Conservation (phyloP, 192 early-diverging fungal genomes). For the Podila clonocystis region DNA sequence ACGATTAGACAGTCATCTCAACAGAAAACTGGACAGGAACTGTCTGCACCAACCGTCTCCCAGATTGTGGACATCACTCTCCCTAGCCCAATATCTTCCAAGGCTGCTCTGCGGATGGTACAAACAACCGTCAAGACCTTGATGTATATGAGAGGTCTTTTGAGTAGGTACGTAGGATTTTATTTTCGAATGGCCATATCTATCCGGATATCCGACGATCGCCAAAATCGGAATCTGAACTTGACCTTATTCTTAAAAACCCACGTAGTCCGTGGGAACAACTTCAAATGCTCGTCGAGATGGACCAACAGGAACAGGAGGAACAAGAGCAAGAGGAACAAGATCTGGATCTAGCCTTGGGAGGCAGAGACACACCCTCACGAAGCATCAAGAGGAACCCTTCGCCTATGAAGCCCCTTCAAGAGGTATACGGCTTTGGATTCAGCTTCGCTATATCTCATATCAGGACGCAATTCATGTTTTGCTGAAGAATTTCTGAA, state of each 20-base stretch:
- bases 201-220: not conserved
- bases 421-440: not conserved
- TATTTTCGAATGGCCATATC: not conserved
- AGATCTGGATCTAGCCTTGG: not conserved
- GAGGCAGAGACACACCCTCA: not conserved
- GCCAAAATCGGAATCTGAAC: not conserved
- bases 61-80: slow-evolving; percentile 27
- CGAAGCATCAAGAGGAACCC: not conserved
- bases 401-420: slow-evolving; percentile 18
- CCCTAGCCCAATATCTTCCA: slow-evolving; percentile 18
- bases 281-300: slow-evolving; percentile 23
- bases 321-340: not conserved
- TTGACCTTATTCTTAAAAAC: not conserved
- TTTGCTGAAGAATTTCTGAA: not conserved
- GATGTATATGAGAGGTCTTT: slow-evolving; percentile 36
- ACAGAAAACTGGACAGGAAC: not conserved
- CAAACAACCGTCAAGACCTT: slow-evolving; percentile 13
- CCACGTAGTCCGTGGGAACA: slow-evolving; percentile 28
- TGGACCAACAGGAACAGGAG: slow-evolving; percentile 6
- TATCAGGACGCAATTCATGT: not conserved
- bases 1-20: not conserved
- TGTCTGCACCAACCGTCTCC: not conserved
- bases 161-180: slow-evolving; percentile 13
- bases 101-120: slow-evolving; percentile 15
- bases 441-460: too few relatives aligned